These are phyloP conservation scores for Trichocladium antarcticum DNA, from an alignment of 495 filamentous ascomycete species.

Conservation along the genomic window DNA sequence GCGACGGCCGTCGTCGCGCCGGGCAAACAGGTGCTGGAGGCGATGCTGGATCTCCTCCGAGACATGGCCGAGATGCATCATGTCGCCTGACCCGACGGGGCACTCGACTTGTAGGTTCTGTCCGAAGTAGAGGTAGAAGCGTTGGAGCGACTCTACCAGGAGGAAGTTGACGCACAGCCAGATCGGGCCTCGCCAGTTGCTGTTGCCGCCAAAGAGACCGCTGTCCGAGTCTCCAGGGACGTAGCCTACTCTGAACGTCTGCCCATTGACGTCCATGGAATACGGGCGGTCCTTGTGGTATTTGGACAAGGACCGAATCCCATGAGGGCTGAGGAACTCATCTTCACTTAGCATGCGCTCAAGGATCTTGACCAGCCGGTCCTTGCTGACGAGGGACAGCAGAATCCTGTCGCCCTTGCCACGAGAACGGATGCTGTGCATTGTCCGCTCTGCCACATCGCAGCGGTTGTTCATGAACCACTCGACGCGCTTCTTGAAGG, in stretches of 20 bases:
- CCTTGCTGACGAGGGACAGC: constrained; percentile 77
- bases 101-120: constrained; percentile 81
- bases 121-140: constrained; percentile 94
- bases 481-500: constrained; percentile 83
- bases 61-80: constrained; percentile 94
- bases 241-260: constrained; percentile 79
- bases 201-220: constrained; percentile 89
- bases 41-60: constrained; percentile 94
- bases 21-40: constrained; percentile 79
- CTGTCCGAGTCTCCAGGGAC: constrained; percentile 91
- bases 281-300: constrained; percentile 82
- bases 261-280: constrained; percentile 91
- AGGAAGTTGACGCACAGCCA: constrained; percentile 96
- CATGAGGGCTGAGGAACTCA: constrained; percentile 82
- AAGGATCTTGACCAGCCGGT: constrained; percentile 73
- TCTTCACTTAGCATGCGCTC: constrained; percentile 86
- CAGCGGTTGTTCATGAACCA: constrained; percentile 85
- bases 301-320: constrained; percentile 89
- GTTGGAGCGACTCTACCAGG: constrained; percentile 78
- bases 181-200: constrained; percentile 89
- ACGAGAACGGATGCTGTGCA: constrained; percentile 76
- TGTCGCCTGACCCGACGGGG: constrained; percentile 84
- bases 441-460: constrained; percentile 82
- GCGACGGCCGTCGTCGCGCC: constrained; percentile 70
- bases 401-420: constrained; percentile 82